These are phyloP conservation scores for Astraeus odoratus DNA, from an alignment of 768 basidiomycete genomes.

Conservation along the genomic window DNA sequence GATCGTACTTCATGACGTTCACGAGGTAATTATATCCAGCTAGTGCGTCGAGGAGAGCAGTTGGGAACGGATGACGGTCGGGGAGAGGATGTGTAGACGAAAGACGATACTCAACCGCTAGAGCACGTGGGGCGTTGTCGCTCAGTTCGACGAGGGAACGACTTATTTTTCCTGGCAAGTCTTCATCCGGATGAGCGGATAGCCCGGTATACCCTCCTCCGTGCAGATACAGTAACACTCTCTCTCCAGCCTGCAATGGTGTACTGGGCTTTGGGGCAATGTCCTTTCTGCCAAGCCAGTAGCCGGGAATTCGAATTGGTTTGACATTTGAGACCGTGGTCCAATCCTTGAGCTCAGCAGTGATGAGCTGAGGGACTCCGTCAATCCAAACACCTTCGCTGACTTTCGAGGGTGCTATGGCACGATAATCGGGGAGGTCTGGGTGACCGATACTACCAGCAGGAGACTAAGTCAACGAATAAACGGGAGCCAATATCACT, in stretches of 20 bases:
- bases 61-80: constrained; percentile 58
- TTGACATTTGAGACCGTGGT: constrained; percentile 30
- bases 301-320: constrained; percentile 45
- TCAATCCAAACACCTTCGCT: constrained; percentile 29
- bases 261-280: constrained; percentile 26
- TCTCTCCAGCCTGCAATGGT: constrained; percentile 43
- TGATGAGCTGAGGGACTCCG: constrained; percentile 24
- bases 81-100: constrained; percentile 38
- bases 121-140: constrained; percentile 38
- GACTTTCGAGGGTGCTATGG: constrained; percentile 7
- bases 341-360: constrained; percentile 22
- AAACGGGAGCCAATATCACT: constrained; percentile 4
- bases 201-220: constrained; percentile 52
- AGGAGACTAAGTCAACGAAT: too few relatives aligned
- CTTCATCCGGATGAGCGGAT: constrained; percentile 51
- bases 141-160: constrained; percentile 42
- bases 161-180: constrained; percentile 34
- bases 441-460: too few relatives aligned
- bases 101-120: constrained; percentile 70
- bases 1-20: constrained; percentile 45
- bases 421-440: constrained; percentile 7
- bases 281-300: constrained; percentile 46
- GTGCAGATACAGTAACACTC: constrained; percentile 53
- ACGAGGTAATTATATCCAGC: constrained; percentile 71
- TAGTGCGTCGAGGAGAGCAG: constrained; percentile 67